phyloP scores from a whole-genome alignment of 768 basidiomycete genomes.

The Hygrophorus russula region DNA sequence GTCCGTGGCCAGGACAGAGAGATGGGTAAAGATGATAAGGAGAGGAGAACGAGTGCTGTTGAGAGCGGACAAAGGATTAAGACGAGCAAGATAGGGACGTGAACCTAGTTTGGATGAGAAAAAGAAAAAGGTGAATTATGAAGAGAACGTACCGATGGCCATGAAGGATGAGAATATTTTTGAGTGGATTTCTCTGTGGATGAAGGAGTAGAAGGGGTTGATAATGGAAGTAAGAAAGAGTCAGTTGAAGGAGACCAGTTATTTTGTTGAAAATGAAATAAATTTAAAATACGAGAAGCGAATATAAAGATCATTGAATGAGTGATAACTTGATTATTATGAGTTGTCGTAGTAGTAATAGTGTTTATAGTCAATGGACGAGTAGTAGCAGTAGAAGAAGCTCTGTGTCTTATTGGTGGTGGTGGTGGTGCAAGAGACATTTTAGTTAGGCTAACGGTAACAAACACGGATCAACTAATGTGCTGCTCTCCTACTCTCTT shows the following conservation, averaged over 20 bases:
- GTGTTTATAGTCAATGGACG: not conserved
- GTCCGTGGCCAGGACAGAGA: constrained; percentile 70
- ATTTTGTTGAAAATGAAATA: constrained; percentile 35
- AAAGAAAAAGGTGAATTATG: constrained; percentile 4
- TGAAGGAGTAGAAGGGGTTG: constrained; percentile 24
- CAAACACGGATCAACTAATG: constrained; percentile 32
- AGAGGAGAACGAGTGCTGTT: constrained; percentile 58
- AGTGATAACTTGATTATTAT: too few species aligned
- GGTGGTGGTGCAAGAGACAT: constrained; percentile 23
- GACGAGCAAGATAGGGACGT: constrained; percentile 30
- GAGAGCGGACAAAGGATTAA: constrained; percentile 51
- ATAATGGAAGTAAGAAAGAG: not conserved
- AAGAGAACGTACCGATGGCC: constrained; percentile 18
- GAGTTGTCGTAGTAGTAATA: constrained; percentile 12
- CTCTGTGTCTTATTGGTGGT: constrained; percentile 21
- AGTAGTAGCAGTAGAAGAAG: constrained; percentile 34
- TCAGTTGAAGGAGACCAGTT: constrained; percentile 13
- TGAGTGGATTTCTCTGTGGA: constrained; percentile 2
- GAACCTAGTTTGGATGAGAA: constrained; percentile 17
- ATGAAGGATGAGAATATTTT: not conserved
- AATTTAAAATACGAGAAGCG: constrained; percentile 38
- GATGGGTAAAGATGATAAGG: constrained; percentile 68
- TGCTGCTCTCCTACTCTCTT: constrained; percentile 75
- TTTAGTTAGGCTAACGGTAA: too few species aligned
- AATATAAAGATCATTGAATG: constrained; percentile 45